Evolutionary conservation across 164 flowering plant genomes (phyloP).

Genomic region (Berberis thunbergii): DNA sequence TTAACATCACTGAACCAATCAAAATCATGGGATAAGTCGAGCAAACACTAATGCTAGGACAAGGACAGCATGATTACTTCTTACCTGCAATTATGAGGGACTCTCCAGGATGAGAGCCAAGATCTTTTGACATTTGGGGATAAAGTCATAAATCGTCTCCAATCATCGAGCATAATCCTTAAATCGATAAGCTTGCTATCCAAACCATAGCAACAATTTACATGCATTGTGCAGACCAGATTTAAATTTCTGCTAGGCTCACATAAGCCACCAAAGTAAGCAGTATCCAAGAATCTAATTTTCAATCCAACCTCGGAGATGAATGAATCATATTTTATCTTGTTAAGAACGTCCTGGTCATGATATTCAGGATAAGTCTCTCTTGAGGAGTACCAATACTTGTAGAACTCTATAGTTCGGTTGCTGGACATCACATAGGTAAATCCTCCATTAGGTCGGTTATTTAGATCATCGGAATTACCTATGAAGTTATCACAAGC

Average conservation of each 20-base stretch:
- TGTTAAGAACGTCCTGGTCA: slow-evolving; percentile 76
- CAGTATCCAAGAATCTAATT: slow-evolving; percentile 60
- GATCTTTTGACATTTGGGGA: slow-evolving; percentile 28
- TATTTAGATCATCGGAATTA: slow-evolving; percentile 30
- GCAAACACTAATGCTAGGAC: too few species aligned
- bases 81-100: slow-evolving; percentile 72
- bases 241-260: slow-evolving; percentile 62
- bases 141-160: slow-evolving; percentile 49
- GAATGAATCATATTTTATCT: slow-evolving; percentile 41
- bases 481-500: slow-evolving; percentile 72
- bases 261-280: slow-evolving; percentile 76
- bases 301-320: slow-evolving; percentile 32
- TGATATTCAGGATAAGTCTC: slow-evolving; percentile 44
- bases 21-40: too few species aligned
- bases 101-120: slow-evolving; percentile 40
- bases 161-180: slow-evolving; percentile 58
- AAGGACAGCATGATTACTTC: not conserved
- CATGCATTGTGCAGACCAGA: slow-evolving; percentile 84
- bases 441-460: slow-evolving; percentile 80
- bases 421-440: slow-evolving; percentile 60
- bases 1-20: too few species aligned
- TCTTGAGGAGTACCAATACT: slow-evolving; percentile 59
- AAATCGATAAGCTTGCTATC: slow-evolving; percentile 65
- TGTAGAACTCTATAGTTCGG: slow-evolving; percentile 57
- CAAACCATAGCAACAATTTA: slow-evolving; percentile 69